Conservation (phyloP, 2,329 filamentous ascomycete genomes). For the Claviceps africana region DNA sequence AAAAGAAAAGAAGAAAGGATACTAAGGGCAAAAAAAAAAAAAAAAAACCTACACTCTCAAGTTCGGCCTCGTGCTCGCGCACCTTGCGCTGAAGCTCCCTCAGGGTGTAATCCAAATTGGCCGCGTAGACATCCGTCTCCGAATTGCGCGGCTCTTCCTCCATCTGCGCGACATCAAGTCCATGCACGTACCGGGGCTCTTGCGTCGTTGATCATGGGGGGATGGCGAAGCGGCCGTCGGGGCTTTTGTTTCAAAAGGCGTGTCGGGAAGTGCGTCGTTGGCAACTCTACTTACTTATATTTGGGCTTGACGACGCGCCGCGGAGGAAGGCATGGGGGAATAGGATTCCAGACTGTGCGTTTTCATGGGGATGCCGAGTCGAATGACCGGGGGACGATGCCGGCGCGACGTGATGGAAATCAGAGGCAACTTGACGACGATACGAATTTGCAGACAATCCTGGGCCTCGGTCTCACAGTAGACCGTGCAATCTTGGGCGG, state of each 20-base stretch:
- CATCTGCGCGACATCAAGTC: constrained; percentile 10
- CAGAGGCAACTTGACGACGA: too few species aligned
- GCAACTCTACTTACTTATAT: too few species aligned
- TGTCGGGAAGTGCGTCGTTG: neutral
- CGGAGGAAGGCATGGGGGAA: too few species aligned
- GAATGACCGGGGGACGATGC: too few species aligned
- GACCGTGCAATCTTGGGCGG: too few species aligned
- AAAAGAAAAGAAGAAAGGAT: neutral
- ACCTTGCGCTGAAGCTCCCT: constrained; percentile 49
- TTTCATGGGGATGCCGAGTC: too few species aligned
- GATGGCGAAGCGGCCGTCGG: neutral
- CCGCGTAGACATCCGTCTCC: constrained; percentile 17
- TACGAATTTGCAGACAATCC: too few species aligned
- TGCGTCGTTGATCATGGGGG: neutral
- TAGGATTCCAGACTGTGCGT: too few species aligned
- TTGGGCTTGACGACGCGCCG: too few species aligned
- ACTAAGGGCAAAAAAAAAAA: neutral
- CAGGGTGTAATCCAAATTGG: constrained; percentile 52
- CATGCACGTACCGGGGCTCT: neutral
- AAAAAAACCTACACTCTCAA: constrained; percentile 28
- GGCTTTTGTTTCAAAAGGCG: too few species aligned
- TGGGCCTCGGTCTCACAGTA: too few species aligned
- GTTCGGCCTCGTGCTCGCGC: constrained; percentile 35
- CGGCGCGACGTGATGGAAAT: too few species aligned
- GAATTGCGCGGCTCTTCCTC: constrained; percentile 12